phyloP scores from a whole-genome alignment of 139 green algal genomes.

The Chlorella sp. region DNA sequence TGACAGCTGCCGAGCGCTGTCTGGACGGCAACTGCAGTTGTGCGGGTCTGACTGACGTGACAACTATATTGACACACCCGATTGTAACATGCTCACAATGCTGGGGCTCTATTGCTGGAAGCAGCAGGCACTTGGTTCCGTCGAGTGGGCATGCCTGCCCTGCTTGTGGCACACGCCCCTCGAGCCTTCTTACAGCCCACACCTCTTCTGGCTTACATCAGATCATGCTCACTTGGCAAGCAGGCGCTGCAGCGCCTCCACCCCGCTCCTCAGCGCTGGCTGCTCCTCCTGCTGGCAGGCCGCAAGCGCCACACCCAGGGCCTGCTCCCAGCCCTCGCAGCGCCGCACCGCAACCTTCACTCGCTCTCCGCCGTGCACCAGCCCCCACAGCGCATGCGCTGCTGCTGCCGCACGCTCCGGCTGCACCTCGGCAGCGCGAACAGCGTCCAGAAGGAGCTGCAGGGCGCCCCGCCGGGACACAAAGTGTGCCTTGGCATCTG shows the following conservation, averaged over 20 bases:
- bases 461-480: background rate
- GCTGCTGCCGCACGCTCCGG: background rate
- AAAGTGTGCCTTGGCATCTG: conserved; percentile 4
- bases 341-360: conserved; percentile 15
- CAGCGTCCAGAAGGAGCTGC: background rate
- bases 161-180: too few relatives aligned
- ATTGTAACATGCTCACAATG: too few relatives aligned
- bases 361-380: conserved; percentile 3
- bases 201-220: too few relatives aligned
- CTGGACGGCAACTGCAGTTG: too few relatives aligned
- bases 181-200: too few relatives aligned
- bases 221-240: background rate
- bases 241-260: background rate
- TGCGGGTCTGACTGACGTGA: too few relatives aligned
- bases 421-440: background rate
- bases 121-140: too few relatives aligned
- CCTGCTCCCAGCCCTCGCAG: background rate
- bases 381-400: conserved; percentile 6
- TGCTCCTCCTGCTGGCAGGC: background rate
- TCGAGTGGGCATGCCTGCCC: too few relatives aligned
- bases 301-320: background rate
- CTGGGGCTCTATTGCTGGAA: too few relatives aligned
- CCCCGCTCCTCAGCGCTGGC: background rate
- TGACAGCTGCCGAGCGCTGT: background rate
- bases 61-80: too few relatives aligned